phyloP scores from a whole-genome alignment of 2,329 filamentous ascomycete genomes.

The Neonectria faginata region DNA sequence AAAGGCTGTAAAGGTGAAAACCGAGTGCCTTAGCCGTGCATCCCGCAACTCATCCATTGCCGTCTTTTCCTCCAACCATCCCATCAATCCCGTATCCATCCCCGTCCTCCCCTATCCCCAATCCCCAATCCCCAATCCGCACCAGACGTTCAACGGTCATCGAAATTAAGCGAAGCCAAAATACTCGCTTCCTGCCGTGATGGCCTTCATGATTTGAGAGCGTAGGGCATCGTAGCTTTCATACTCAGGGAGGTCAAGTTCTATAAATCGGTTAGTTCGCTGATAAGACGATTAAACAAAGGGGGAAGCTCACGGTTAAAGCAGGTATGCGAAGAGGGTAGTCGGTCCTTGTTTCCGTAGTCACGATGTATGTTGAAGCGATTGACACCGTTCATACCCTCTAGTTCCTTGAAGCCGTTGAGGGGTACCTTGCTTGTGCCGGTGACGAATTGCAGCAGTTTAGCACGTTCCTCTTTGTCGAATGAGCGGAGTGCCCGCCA shows the following conservation, averaged over 20 bases:
- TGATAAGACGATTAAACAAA: conserved; percentile 51
- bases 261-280: conserved; percentile 62
- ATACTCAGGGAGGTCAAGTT: conserved; percentile 98
- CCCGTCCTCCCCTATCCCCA: no score
- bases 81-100: conserved; percentile 27
- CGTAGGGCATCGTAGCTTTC: conserved; percentile 94
- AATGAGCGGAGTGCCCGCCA: conserved; percentile 98
- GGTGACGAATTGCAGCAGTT: conserved; percentile 96
- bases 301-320: conserved; percentile 89
- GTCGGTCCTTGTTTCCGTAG: conserved; percentile 93
- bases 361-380: conserved; percentile 99
- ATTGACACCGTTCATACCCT: conserved; percentile 98
- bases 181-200: conserved; percentile 97
- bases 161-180: conserved; percentile 88
- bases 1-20: conserved; percentile 25
- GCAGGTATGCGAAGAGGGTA: conserved; percentile 97
- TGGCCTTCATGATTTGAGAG: conserved; percentile 90
- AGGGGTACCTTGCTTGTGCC: conserved; percentile 98
- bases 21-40: conserved; percentile 20
- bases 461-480: conserved; percentile 98
- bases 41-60: conserved; percentile 12
- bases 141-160: conserved; percentile 38
- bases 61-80: conserved; percentile 25
- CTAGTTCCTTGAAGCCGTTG: conserved; percentile 98
- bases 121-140: conserved; percentile 20